Evolutionary conservation across 768 basidiomycete species (phyloP).

Genomic region (Gloeopeniophorella convolvens): DNA sequence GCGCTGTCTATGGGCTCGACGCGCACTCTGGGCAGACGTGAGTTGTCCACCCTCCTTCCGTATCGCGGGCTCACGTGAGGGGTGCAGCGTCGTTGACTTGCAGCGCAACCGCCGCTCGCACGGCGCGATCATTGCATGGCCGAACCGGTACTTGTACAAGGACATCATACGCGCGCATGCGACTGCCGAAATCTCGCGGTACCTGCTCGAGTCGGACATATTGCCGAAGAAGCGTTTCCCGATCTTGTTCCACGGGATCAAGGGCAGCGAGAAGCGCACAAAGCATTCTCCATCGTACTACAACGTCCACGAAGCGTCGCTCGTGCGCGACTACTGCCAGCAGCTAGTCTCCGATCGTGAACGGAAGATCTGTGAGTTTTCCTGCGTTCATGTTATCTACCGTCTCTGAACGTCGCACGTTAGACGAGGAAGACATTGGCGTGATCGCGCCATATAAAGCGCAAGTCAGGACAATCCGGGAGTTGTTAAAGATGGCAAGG

Average conservation of each 20-base stretch:
- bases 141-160: slow-evolving; percentile 42
- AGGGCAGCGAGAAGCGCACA: slow-evolving; percentile 31
- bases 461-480: slow-evolving; percentile 30
- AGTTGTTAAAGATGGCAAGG: slow-evolving; percentile 18
- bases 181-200: slow-evolving; percentile 23
- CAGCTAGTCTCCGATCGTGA: slow-evolving; percentile 24
- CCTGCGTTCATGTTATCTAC: neutral
- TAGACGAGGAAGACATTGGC: slow-evolving; percentile 31
- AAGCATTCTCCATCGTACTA: slow-evolving; percentile 35
- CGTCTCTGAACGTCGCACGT: neutral
- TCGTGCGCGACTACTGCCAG: slow-evolving; percentile 31
- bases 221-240: slow-evolving; percentile 27
- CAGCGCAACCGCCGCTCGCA: slow-evolving; percentile 20
- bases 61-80: neutral
- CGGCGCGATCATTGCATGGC: slow-evolving; percentile 43
- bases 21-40: slow-evolving; percentile 28
- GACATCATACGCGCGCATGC: slow-evolving; percentile 29
- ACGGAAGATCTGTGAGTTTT: slow-evolving; percentile 28
- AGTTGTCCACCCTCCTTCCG: slow-evolving; percentile 12
- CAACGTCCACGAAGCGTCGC: slow-evolving; percentile 32
- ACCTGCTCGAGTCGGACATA: slow-evolving; percentile 24
- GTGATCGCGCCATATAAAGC: slow-evolving; percentile 37
- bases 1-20: slow-evolving; percentile 25
- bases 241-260: slow-evolving; percentile 30
- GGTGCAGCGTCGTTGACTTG: slow-evolving; percentile 19